Percentiles rank a stretch among this genome's conserved stretches.
Evolutionary conservation across 1,284 basidiomycete genomes (phyloP).

Genomic region (Rhodotorula sp.): DNA sequence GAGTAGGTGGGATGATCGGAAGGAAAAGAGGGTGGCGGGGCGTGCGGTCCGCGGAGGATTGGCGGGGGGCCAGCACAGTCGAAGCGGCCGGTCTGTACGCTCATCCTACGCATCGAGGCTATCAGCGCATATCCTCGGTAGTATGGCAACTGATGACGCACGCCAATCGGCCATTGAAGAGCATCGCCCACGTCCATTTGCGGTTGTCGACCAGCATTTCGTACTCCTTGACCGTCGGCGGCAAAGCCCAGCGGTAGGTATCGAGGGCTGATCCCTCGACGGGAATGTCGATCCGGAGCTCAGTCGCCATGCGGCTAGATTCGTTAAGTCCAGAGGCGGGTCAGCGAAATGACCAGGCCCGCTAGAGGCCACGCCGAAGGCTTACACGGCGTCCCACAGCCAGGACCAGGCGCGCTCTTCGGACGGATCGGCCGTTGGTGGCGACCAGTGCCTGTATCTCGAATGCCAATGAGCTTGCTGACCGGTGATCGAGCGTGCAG

Average conservation of each 20-base stretch:
- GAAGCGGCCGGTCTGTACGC: slow-evolving; percentile 22
- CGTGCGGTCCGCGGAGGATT: background rate
- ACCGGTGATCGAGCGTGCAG: too few species aligned
- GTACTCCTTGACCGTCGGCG: background rate
- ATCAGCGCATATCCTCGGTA: too few species aligned
- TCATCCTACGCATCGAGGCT: slow-evolving; percentile 5
- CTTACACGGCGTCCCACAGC: background rate
- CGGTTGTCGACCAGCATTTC: slow-evolving; percentile 12
- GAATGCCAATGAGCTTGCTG: too few species aligned
- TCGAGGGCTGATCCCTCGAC: slow-evolving; percentile 10
- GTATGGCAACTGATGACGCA: background rate
- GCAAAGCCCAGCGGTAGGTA: background rate
- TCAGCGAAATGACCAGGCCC: background rate
- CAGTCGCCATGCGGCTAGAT: slow-evolving; percentile 18
- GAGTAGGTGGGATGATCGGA: slow-evolving; percentile 17
- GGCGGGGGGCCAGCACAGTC: slow-evolving; percentile 1
- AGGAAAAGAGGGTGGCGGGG: background rate
- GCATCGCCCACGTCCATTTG: slow-evolving; percentile 18
- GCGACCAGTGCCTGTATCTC: slow-evolving; percentile 16
- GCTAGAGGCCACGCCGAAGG: slow-evolving; percentile 2
- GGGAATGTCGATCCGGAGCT: slow-evolving; percentile 25
- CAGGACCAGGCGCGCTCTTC: background rate
- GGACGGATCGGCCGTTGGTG: too few species aligned
- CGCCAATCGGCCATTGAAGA: slow-evolving; percentile 24
- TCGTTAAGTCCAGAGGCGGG: too few species aligned